These are phyloP conservation scores for Cyclotella atomus DNA, from an alignment of 108 stramenopile genomes.

Conservation along the genomic window DNA sequence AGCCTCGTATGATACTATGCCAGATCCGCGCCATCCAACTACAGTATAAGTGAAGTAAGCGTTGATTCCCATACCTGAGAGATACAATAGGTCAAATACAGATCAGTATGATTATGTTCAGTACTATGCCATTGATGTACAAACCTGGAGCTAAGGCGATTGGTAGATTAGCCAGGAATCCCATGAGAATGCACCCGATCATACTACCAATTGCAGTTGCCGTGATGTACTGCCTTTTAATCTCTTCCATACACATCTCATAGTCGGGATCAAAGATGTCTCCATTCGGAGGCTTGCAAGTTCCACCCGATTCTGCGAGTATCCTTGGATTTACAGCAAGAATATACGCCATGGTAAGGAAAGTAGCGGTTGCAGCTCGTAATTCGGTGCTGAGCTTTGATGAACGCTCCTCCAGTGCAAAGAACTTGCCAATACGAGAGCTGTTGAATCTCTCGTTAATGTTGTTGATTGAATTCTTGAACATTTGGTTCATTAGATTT, in stretches of 20 bases:
- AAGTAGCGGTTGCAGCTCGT: not conserved
- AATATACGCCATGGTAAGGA: constrained; percentile 4
- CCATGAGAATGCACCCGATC: constrained; percentile 68
- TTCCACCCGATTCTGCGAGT: constrained; percentile 63
- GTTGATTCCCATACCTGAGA: constrained; percentile 66
- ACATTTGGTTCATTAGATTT: no score
- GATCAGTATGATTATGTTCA: not conserved
- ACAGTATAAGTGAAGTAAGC: constrained; percentile 70
- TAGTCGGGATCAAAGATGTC: constrained; percentile 57
- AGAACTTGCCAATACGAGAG: constrained; percentile 1
- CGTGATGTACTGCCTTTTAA: constrained; percentile 58
- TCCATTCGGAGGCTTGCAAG: constrained; percentile 47
- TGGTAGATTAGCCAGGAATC: constrained; percentile 66
- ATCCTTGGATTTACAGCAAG: constrained; percentile 55
- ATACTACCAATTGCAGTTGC: constrained; percentile 65
- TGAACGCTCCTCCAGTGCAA: not conserved
- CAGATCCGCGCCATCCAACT: constrained; percentile 70
- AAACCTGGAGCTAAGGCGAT: constrained; percentile 64
- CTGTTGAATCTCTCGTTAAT: not conserved
- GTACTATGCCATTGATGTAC: not conserved
- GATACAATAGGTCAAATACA: not conserved
- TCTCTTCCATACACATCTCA: constrained; percentile 43
- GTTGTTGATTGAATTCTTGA: not conserved
- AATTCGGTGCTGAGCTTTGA: not conserved
- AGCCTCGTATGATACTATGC: constrained; percentile 54